phyloP scores from a whole-genome alignment of 2,329 filamentous ascomycete species.

The Venturia pyrina region DNA sequence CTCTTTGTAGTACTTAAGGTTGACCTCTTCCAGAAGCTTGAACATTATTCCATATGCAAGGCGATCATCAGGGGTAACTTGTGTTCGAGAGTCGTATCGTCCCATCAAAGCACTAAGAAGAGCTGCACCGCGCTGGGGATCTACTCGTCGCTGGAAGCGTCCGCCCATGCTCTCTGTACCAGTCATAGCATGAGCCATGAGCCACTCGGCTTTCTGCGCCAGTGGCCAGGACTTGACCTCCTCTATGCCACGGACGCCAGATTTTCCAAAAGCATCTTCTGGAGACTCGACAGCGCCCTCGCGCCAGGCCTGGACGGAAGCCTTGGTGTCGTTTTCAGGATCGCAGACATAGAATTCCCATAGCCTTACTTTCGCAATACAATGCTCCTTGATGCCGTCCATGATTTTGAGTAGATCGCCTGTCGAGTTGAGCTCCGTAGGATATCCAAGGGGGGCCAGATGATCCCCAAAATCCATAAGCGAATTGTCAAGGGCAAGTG shows the following conservation, averaged over 20 bases:
- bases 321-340: conserved; percentile 60
- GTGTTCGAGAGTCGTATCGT: conserved; percentile 47
- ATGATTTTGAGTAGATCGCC: conserved; percentile 74
- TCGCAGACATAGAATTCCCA: conserved; percentile 93
- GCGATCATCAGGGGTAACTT: conserved; percentile 40
- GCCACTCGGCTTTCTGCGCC: conserved; percentile 51
- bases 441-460: conserved; percentile 59
- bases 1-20: conserved; percentile 81
- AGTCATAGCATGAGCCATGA: conserved; percentile 58
- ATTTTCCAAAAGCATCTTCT: conserved; percentile 39
- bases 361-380: conserved; percentile 65
- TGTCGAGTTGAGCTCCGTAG: conserved; percentile 58
- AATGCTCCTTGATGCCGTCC: conserved; percentile 71
- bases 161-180: conserved; percentile 69
- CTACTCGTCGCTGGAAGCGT: conserved; percentile 61
- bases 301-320: conserved; percentile 62
- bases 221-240: conserved; percentile 44
- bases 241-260: conserved; percentile 40
- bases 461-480: conserved; percentile 56
- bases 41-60: conserved; percentile 42
- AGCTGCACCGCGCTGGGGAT: conserved; percentile 60
- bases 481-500: conserved; percentile 66
- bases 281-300: conserved; percentile 47
- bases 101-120: conserved; percentile 61
- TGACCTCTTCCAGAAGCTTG: conserved; percentile 70